Evolutionary conservation across 2,329 filamentous ascomycete species (phyloP).

Genomic region (Microascus cirrosus): DNA sequence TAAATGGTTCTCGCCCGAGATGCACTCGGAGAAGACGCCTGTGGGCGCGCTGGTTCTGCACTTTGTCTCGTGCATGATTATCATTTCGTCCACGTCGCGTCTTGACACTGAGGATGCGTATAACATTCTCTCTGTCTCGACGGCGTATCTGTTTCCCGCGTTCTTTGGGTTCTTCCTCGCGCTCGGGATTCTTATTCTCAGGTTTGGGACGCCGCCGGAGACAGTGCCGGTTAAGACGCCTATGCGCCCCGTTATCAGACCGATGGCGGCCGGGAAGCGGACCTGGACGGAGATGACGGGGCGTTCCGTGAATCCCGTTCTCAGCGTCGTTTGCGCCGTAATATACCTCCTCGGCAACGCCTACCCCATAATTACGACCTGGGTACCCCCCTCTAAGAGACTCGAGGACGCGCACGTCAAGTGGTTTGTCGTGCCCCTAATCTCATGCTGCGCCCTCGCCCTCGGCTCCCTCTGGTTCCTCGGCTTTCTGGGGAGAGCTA

Average conservation of each 20-base stretch:
- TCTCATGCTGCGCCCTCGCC: conserved; percentile 18
- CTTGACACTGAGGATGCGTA: conserved; percentile 16
- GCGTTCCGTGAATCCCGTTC: conserved; percentile 15
- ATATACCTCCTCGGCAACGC: conserved; percentile 19
- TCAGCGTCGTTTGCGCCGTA: conserved; percentile 18
- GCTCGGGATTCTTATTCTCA: conserved; percentile 22
- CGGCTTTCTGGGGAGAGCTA: conserved; percentile 19
- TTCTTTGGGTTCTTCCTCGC: conserved; percentile 22
- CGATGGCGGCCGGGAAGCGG: conserved; percentile 4
- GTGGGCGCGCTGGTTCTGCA: conserved; percentile 22
- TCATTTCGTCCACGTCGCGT: conserved; percentile 21
- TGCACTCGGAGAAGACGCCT: conserved; percentile 23
- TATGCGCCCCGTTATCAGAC: conserved; percentile 5
- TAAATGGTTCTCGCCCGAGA: conserved; percentile 19
- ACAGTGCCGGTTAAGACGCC: conserved; percentile 8
- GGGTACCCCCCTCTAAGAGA: conserved; percentile 15
- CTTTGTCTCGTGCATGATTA: conserved; percentile 19
- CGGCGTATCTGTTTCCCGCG: conserved; percentile 20
- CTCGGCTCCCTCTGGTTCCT: conserved; percentile 19
- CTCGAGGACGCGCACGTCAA: conserved; percentile 4
- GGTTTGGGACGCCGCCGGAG: conserved; percentile 18
- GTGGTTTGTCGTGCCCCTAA: conserved; percentile 20
- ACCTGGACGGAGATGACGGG: conserved; percentile 21
- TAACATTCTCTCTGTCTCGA: conserved; percentile 17
- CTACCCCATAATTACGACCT: conserved; percentile 19